Evolutionary conservation across 2,329 filamentous ascomycete species (phyloP), one percentile per base, ranked within the genome.

Genomic region (Aspergillus sp.): DNA sequence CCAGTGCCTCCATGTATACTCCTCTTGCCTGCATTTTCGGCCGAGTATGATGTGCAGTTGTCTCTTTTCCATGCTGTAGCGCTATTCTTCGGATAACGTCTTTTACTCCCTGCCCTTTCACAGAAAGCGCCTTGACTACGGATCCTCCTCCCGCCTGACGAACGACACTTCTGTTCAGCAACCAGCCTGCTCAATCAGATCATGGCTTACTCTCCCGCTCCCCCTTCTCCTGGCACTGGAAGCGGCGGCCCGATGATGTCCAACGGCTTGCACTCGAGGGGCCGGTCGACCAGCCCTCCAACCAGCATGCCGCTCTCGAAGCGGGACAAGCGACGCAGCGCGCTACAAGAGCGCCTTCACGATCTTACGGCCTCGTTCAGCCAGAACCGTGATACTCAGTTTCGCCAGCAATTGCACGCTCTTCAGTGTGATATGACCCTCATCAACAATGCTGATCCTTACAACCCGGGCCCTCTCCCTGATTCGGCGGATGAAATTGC

Each of bases 401-500:
- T 96, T 74, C 87, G 93, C 61, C 90, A 95, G 64, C 91, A 97
- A 75, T 83, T 97, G 2, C 89, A 95, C 68, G 91, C 91, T 64
- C 86, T 97, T n/a, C 93, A 97, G 76, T 87, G 91, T 63, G 93
- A 96, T 74, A 92, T 93, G 76, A 90, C 85, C 57, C 83, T 96
- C 45, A 91, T 96, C 64, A 87, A 91, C 73, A 87, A 90, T 65
- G 90, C 95, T 52, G 89, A 96, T 68, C 89, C 90, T 1, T 96
- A 96, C 72, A 81, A 83, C 52, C 81, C 86, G 59, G 84, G 85
- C 59, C 86, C 90, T 48, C 81, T 96, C 54, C 83, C 84, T 13
- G 85, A 88, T 62, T 77, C 76, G 20, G 78, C 81, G 47, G 88
- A 91, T 61, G 85, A 89, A 56, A 86, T 92, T 61, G 80, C 83